These are phyloP conservation scores for Postia placenta DNA, from an alignment of 768 basidiomycete genomes.

Conservation along the genomic window DNA sequence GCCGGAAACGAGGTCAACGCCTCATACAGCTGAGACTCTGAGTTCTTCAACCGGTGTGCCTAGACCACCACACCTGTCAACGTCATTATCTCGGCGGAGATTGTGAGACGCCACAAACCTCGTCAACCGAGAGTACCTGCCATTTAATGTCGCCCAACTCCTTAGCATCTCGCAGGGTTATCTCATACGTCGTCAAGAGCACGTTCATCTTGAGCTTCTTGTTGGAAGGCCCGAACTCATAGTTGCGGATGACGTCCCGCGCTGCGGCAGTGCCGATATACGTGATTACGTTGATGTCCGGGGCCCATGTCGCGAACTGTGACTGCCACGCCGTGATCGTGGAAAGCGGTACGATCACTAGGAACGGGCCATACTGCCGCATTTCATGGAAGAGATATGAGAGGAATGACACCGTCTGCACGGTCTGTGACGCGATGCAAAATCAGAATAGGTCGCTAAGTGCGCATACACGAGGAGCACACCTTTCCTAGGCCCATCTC, in stretches of 20 bases:
- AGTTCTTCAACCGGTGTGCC: constrained; percentile 98
- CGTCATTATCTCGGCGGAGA: constrained; percentile 2
- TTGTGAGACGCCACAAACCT: constrained; percentile 43
- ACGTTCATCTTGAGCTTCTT: constrained; percentile 97
- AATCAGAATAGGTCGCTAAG: too few relatives aligned
- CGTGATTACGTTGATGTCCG: constrained; percentile 93
- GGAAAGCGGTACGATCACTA: constrained; percentile 95
- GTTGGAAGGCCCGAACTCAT: constrained; percentile 84
- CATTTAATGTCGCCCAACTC: constrained; percentile 93
- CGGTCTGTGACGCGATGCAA: constrained; percentile 74
- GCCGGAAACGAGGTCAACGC: constrained; percentile 85
- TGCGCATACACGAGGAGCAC: background rate
- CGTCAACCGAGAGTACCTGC: constrained; percentile 95
- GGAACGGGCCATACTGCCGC: constrained; percentile 93
- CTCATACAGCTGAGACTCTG: constrained; percentile 95
- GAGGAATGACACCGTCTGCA: constrained; percentile 93
- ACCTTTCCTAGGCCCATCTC: constrained; percentile 99
- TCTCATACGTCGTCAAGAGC: constrained; percentile 93
- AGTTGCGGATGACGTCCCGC: constrained; percentile 85
- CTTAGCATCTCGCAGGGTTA: constrained; percentile 83
- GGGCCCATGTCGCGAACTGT: constrained; percentile 93
- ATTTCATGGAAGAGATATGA: constrained; percentile 91
- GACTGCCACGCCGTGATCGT: constrained; percentile 98
- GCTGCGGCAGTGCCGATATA: constrained; percentile 89
- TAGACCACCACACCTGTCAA: constrained; percentile 25